Base-by-base conservation (phyloP, 2,329 filamentous ascomycete genomes). In the Fusarium sp. region DNA sequence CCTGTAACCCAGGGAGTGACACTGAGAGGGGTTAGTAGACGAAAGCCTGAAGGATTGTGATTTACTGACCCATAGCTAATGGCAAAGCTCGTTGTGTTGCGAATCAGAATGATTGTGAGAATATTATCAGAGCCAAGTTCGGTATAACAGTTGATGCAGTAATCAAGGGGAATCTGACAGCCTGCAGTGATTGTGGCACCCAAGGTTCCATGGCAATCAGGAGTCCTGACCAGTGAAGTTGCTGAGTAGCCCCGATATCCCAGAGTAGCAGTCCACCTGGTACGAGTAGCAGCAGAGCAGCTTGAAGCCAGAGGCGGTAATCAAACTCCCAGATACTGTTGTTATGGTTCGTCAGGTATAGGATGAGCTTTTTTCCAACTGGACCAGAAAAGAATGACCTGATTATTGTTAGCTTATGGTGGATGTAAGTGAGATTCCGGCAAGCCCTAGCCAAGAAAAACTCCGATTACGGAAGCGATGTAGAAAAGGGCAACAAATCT, bases 381-480 rank as follows among this genome's bases (percentile, higher is more conserved):
- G 7, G 48, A 0, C 48, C 58, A 3, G 57, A 61, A 11, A 41
- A 30, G 20, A 55, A 61, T 16, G 48, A 11, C 6, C 57, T 61
- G 15, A 5, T 35, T 7, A 8, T 7, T 6, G 11, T 60, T 35
- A 58, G 31, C n/a, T 2, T 1, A 8, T 11, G 13, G 6, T 4
- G 3, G 5, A 14, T 26, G 7, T 9, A 16, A 20, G 18, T 14
- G 24, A 14, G 1, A 45, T 0, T 7, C 5, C 6, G 18, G 0
- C 4, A 4, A 22, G 12, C 0, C 24, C 9, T 45, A 47, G 26
- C 26, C 26, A 3, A 47, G 7, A 15, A 47, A 47, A 9, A 47
- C 26, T 47, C 44, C 44, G 2, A 47, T 28, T 3, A 47, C 1
- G 1, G 18, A 15, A 0, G 44, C 4, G 26, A 47, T 11, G 4